These are phyloP conservation scores for Pistacia atlantica DNA, from an alignment of 345 rosid species.

Conservation along the genomic window DNA sequence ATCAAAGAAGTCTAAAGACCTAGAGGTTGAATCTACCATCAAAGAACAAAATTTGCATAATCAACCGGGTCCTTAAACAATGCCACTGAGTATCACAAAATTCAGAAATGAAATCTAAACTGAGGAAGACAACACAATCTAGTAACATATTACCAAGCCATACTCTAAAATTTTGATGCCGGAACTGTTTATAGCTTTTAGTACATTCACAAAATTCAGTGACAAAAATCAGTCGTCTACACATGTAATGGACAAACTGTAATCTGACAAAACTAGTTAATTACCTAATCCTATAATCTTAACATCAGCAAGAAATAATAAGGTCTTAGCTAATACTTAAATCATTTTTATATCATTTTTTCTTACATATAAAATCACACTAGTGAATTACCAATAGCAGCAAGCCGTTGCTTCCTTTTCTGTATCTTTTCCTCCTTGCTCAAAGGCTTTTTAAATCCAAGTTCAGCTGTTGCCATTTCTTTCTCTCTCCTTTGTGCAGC, in stretches of 20 bases:
- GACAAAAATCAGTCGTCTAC: neutral
- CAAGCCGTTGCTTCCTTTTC: slow-evolving; percentile 95
- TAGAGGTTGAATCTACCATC: neutral
- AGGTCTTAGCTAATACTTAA: neutral
- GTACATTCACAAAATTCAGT: neutral
- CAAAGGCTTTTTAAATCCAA: slow-evolving; percentile 90
- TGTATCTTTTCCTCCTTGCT: slow-evolving; percentile 85
- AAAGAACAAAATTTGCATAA: neutral
- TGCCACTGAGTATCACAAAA: neutral
- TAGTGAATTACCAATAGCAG: slow-evolving; percentile 78
- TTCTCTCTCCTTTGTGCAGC: slow-evolving; percentile 89
- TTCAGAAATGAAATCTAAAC: neutral
- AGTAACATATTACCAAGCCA: neutral
- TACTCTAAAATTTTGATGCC: neutral
- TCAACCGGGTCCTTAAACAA: neutral
- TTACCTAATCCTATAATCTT: neutral
- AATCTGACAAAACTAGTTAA: neutral
- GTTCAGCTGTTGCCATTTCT: slow-evolving; percentile 71
- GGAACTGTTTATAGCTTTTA: neutral
- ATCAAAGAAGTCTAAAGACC: neutral
- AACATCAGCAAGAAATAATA: neutral
- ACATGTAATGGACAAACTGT: neutral
- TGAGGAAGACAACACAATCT: neutral
- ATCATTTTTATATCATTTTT: too few relatives aligned
- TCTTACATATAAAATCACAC: neutral